Evolutionary conservation across 2,329 filamentous ascomycete species (phyloP), one percentile per base, ranked within the genome.

Genomic region (Pseudogymnoascus sp.): DNA sequence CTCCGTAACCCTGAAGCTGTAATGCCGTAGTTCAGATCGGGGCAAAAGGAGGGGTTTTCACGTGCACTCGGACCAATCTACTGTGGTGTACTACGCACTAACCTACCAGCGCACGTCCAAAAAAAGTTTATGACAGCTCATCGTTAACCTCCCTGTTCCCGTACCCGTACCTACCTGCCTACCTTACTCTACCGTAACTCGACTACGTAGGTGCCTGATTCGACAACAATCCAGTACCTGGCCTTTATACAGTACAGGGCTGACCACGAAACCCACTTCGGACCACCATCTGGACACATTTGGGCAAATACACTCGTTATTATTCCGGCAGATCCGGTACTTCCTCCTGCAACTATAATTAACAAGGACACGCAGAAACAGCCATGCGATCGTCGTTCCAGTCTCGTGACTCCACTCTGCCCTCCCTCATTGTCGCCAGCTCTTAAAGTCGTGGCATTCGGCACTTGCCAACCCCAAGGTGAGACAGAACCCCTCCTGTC

Each of bases 341-440:
- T 54, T 54, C 47, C 47, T 54, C n/a, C 28, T 54, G 47, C 47
- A 54, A 54, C 47, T 54, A 54, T 54, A 54, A 54, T 54, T 54
- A 54, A 54, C 47, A 54, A 54, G 47, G 47, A 54, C 47, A 7
- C n/a, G 47, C 16, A 54, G 32, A 54, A 32, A 54, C 16, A 54
- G 47, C 47, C 47, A 54, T 54, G 47, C 32, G 47, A 54, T 54
- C 47, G 47, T 54, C 28, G 28, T 12, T 54, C 28, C 47, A 54
- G 47, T 54, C 47, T 54, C 47, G 47, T 54, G 47, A 54, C 47
- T 54, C 47, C 47, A 54, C 47, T 54, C 18, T 54, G 28, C 47
- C 28, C 28, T 54, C 47, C 47, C 30, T 32, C 47, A 12, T 54
- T 54, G 47, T 54, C 9, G 28, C 47, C 47, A 54, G 47, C 47